phyloP scores from a whole-genome alignment of 768 basidiomycete species.

The Leccinellum rugosiceps region DNA sequence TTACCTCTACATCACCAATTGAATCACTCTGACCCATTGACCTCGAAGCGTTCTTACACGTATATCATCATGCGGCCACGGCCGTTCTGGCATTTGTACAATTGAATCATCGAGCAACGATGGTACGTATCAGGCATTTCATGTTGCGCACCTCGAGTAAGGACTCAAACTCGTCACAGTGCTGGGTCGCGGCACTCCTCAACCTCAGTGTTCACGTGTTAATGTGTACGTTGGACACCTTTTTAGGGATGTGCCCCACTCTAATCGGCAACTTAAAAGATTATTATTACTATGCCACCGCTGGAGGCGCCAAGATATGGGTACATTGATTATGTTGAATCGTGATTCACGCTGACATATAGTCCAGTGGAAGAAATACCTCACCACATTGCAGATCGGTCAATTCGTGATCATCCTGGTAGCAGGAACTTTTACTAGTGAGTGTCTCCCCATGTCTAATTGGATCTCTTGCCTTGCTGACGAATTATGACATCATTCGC shows the following conservation, averaged over 20 bases:
- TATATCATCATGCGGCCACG: slow-evolving; percentile 97
- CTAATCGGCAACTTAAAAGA: slow-evolving; percentile 44
- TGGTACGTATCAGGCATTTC: slow-evolving; percentile 48
- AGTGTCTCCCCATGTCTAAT: neutral
- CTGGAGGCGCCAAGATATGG: slow-evolving; percentile 45
- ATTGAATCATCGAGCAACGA: slow-evolving; percentile 83
- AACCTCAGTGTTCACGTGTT: slow-evolving; percentile 91
- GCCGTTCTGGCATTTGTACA: slow-evolving; percentile 91
- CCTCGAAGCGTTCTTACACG: slow-evolving; percentile 82
- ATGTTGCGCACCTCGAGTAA: neutral
- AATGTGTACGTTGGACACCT: slow-evolving; percentile 67
- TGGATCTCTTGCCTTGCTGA: neutral
- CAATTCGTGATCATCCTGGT: slow-evolving; percentile 21
- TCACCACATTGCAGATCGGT: slow-evolving; percentile 22
- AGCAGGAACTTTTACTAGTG: slow-evolving; percentile 6
- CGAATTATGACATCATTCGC: neutral
- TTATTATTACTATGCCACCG: slow-evolving; percentile 97
- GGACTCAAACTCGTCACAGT: slow-evolving; percentile 41
- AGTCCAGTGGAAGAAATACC: slow-evolving; percentile 23
- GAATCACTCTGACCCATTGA: neutral
- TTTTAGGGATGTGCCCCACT: neutral
- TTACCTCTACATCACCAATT: neutral
- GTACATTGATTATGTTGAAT: neutral
- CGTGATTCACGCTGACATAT: neutral
- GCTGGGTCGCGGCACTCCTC: slow-evolving; percentile 87